phyloP scores from a whole-genome alignment of 805 yeast species.

The Lipomyces sp. region DNA sequence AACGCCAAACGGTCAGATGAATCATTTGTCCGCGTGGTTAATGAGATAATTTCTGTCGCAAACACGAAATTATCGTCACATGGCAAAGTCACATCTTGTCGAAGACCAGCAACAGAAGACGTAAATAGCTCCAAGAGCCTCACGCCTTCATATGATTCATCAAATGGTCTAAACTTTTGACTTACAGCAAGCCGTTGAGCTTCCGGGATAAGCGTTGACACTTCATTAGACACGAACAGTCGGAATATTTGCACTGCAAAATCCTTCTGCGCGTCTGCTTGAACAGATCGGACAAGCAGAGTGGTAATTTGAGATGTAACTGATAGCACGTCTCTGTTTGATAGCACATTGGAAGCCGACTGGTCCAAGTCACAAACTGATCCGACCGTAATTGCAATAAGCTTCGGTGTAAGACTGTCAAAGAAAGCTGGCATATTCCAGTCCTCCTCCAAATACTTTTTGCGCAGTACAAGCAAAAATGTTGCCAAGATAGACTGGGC shows the following conservation, averaged over 20 bases:
- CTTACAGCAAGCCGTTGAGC: conserved; percentile 8
- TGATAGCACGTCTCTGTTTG: conserved; percentile 21
- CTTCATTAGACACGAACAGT: conserved; percentile 11
- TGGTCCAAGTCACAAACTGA: conserved; percentile 11
- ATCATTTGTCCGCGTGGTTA: background rate
- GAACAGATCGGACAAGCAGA: conserved; percentile 30
- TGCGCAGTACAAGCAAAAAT: conserved; percentile 32
- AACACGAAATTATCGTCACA: background rate
- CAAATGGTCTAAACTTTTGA: conserved; percentile 12
- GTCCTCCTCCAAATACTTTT: conserved; percentile 17
- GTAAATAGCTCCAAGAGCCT: conserved; percentile 20
- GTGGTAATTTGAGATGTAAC: conserved; percentile 30
- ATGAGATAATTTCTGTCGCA: background rate
- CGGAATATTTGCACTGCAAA: conserved; percentile 20
- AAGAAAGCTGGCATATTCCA: conserved; percentile 30
- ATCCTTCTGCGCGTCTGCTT: conserved; percentile 17
- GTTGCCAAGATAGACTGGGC: conserved; percentile 34
- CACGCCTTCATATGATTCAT: background rate
- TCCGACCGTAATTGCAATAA: conserved; percentile 21
- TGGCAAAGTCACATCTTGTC: conserved; percentile 10
- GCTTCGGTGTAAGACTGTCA: conserved; percentile 26
- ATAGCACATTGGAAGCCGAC: background rate
- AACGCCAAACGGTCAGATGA: conserved; percentile 49
- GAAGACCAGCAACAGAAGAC: conserved; percentile 20
- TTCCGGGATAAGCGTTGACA: conserved; percentile 14